Base-by-base conservation (phyloP, 2,329 filamentous ascomycete species). In the Aspergillus sp. region DNA sequence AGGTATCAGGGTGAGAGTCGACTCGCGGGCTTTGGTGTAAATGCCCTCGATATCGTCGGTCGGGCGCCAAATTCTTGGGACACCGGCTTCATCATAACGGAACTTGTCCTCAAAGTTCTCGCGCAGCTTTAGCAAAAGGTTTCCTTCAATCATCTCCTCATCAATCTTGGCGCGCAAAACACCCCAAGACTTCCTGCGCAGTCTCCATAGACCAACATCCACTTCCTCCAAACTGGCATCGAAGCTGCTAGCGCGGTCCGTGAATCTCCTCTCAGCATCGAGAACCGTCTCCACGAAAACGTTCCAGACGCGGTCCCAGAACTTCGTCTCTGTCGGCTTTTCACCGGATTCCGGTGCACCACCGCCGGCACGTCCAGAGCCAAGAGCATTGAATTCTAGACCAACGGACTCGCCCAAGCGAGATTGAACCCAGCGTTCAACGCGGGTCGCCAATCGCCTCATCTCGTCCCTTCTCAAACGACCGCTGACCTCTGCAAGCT, bases 81-180 rank as follows among this genome's bases (percentile, higher is more conserved):
- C 95, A 24, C 95, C 95, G 6, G 87, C 87, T 59, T 97, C 93
- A 68, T 99, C 95, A 69, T 99, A 99, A 63, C 95, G 89, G 84
- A 99, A 99, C 77, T 96, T 97, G 79, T 99, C 95, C 77, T 99
- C 95, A 66, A 99, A 99, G 79, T 97, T 98, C 75, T 99, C 95
- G 37, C 95, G 87, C 51, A 99, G 85, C 80, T 99, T 99, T 66
- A 98, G 82, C 34, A 98, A 80, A 54, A 99, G 87, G 71, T 98
- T 99, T 68, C 93, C 93, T 77, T 98, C 95, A 87, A 96, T 96
- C 71, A 97, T 91, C 76, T 99, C 95, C 71, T 99, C 95, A 37
- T 98, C 93, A 61, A 99, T 89, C 80, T 91, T 95, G 59, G 91
- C 88, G 46, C 91, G 86, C 60, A 99, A 81, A 13, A 93, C 93